These are phyloP conservation scores for Monosporascus ibericus DNA, from an alignment of 2,329 filamentous ascomycete species.

Conservation along the genomic window DNA sequence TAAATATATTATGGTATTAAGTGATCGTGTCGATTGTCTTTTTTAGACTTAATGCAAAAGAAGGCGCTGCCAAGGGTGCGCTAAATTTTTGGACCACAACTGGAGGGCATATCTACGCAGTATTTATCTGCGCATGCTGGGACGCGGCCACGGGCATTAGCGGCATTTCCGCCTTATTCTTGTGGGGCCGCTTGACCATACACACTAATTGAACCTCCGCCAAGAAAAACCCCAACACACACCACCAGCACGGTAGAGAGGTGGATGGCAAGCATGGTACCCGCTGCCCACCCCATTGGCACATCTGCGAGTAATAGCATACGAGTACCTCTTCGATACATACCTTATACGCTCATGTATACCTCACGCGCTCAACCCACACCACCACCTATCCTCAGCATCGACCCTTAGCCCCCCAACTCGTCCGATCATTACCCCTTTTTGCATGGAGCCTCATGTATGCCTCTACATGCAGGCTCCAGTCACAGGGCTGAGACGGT, in stretches of 20 bases:
- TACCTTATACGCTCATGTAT: neutral
- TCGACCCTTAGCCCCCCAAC: conserved; percentile 12
- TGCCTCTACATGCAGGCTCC: conserved; percentile 9
- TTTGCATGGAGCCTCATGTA: conserved; percentile 15
- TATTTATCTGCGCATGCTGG: neutral
- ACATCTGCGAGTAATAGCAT: too few relatives aligned
- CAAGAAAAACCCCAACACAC: too few relatives aligned
- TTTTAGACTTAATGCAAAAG: too few relatives aligned
- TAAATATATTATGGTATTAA: too few relatives aligned
- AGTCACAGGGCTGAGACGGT: conserved; percentile 12
- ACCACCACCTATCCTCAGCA: neutral
- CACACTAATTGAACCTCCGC: too few relatives aligned
- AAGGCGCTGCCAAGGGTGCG: too few relatives aligned
- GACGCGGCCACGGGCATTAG: neutral
- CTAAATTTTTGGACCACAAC: too few relatives aligned
- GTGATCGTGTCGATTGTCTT: too few relatives aligned
- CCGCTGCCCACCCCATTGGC: too few relatives aligned
- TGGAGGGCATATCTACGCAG: neutral
- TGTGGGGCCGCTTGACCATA: neutral
- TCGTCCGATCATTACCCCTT: conserved; percentile 14
- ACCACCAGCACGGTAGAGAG: too few relatives aligned
- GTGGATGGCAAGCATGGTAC: too few relatives aligned
- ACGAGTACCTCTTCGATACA: too few relatives aligned
- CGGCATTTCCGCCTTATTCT: neutral
- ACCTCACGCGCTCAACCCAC: neutral